Evolutionary conservation across 2,329 filamentous ascomycete species (phyloP), one percentile per base, ranked within the genome.

Genomic region (Cephalotrichum gorgonifer): DNA sequence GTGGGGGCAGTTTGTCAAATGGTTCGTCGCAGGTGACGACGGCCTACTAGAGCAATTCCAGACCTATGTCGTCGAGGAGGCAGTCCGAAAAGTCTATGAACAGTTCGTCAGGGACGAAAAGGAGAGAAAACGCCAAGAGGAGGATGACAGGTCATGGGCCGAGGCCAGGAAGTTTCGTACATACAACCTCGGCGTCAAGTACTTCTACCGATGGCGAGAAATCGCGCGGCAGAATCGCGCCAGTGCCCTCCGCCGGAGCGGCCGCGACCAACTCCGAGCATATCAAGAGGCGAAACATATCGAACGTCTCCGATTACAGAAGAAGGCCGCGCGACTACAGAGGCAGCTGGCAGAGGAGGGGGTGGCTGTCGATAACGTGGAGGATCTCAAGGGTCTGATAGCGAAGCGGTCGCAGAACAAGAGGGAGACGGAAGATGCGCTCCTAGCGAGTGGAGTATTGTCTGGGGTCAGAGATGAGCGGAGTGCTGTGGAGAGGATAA

Each of bases 201-300:
- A 68, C 58, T 79, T 80, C 52, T 79, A 79, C 54, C 65, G 66
- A 17, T 81, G 78, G 78, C 73, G 70, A 44, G 59, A 72, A 14
- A 68, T 62, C 35, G 74, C 72, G 8, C 68, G 75, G 12, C 66
- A 71, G 43, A 69, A 67, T 17, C 68, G 72, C 3, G 66, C 75
- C 15, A 68, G 71, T 50, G 66, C 67, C n/a, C 68, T 78, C 22
- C 73, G 77, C 7, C 68, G 67, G 28, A 67, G 71, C 38, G 75
- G 73, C 20, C 71, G 74, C 46, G 74, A 78, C 38, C 69, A 74
- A 52, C 67, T 74, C 53, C 69, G 68, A 26, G 61, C 64, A 2
- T 78, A 73, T 56, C 68, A 69, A 27, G 62, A 65, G 25, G 63
- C 64, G 3, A 67, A 67, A 48, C 60, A 61, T 30, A 60, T 54